A percentile compares a stretch with the other conserved stretches of the same genome.
These are phyloP conservation scores for Hapsidospora chrysogenum DNA, from an alignment of 495 filamentous ascomycete species.

Conservation along the genomic window DNA sequence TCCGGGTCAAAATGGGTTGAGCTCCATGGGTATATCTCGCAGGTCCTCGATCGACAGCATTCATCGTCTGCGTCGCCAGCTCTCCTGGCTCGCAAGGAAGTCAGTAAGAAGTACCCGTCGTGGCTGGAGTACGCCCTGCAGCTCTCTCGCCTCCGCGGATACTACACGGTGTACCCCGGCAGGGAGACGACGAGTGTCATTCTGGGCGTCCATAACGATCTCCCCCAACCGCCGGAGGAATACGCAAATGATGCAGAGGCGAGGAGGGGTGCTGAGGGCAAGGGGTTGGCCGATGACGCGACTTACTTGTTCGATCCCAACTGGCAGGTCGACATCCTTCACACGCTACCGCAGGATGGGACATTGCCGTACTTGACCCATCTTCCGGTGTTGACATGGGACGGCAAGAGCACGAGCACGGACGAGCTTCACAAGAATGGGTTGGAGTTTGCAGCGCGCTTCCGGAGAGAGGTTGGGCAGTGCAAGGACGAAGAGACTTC, in stretches of 20 bases:
- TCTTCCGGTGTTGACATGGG: constrained; percentile 24
- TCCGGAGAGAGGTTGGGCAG: constrained; percentile 20
- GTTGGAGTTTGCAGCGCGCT: constrained; percentile 21
- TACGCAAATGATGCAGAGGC: constrained; percentile 20
- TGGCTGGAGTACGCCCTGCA: constrained; percentile 66
- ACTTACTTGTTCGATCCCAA: constrained; percentile 8
- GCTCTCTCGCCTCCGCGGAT: constrained; percentile 53
- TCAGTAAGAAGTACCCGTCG: constrained; percentile 48
- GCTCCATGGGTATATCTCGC: constrained; percentile 55
- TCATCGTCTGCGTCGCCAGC: constrained; percentile 10
- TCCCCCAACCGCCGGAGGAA: constrained; percentile 57
- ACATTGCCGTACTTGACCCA: constrained; percentile 16
- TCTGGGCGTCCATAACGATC: constrained; percentile 55
- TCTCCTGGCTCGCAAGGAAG: constrained; percentile 25
- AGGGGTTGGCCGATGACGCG: constrained; percentile 8
- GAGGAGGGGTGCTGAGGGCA: constrained; percentile 7
- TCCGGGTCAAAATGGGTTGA: constrained; percentile 73
- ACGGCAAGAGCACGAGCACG: constrained; percentile 14
- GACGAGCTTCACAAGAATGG: constrained; percentile 17
- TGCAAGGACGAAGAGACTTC: constrained; percentile 11
- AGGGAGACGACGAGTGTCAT: constrained; percentile 30
- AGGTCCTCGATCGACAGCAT: constrained; percentile 30
- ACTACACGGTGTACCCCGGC: constrained; percentile 58
- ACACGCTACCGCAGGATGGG: constrained; percentile 18
- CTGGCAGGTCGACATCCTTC: constrained; percentile 8